Percentiles rank a stretch among this genome's conserved stretches.
These are phyloP conservation scores for Chamaecrista fasciculata DNA, from an alignment of 306 rosid species.

Conservation along the genomic window DNA sequence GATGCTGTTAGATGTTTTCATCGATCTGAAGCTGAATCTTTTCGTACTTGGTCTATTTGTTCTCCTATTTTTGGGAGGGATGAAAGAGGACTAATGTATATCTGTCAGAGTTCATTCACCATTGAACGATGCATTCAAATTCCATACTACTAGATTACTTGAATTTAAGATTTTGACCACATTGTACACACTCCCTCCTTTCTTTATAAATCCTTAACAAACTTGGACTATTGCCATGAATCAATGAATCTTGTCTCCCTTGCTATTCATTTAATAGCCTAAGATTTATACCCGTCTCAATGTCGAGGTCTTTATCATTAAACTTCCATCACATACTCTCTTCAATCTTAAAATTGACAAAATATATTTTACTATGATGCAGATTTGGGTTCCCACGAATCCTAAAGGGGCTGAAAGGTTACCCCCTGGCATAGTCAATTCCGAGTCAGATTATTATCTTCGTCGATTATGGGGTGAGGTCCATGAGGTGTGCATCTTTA, in stretches of 20 bases:
- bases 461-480: constrained; percentile 86
- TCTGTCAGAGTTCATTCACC: neutral
- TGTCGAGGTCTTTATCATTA: neutral
- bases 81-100: neutral
- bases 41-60: neutral
- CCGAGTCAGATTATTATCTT: constrained; percentile 76
- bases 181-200: neutral
- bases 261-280: neutral
- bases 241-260: neutral
- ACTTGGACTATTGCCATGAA: too few relatives aligned
- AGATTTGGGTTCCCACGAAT: constrained; percentile 91
- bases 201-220: too few relatives aligned
- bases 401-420: constrained; percentile 90
- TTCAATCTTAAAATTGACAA: constrained; percentile 23
- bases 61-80: neutral
- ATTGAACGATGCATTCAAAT: neutral
- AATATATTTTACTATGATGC: constrained; percentile 34
- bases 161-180: neutral
- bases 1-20: neutral
- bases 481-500: constrained; percentile 53
- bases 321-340: neutral
- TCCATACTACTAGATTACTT: neutral
- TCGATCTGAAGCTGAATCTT: neutral
- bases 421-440: constrained; percentile 64
- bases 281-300: neutral